Base-by-base conservation (phyloP, 2,329 filamentous ascomycete genomes). In the Botrytis squamosa region DNA sequence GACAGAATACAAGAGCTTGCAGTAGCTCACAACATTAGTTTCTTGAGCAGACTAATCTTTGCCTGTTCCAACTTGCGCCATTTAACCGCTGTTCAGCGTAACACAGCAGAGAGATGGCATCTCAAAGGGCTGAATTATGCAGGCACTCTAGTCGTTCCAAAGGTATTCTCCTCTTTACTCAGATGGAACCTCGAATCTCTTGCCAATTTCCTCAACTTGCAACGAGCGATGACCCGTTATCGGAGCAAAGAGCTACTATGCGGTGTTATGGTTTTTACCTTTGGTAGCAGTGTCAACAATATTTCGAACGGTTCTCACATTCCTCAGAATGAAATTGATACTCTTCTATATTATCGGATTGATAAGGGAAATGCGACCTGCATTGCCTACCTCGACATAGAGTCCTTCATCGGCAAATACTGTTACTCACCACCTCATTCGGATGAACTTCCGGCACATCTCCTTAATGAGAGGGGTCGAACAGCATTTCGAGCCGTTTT, bases 111-210 rank as follows among this genome's bases (percentile, higher is more conserved):
- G 16, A 10, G 3, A 25, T 3, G 2, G 22, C 6, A 16, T 1
- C 14, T 25, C 1, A 18, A 0, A 16, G 12, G 38, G 3, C 9
- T 36, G 36, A 22, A 38, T 22, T 0, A 40, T 3, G 1, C 5
- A 3, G 3, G 1, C 20, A 12, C 10, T 36, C 4, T 5, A 6
- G 2, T 8, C 8, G 4, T 38, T 62, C 22, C 8, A 7, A n/a
- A 14, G 10, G 4, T 1, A 38, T n/a, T 25, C 22, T 14, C 3
- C 20, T 14, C 1, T 14, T 25, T 62, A 16, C 33, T 62, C 33
- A 8, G 18, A 18, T 20, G 14, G 38, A 42, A 40, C 60, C 22
- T 42, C n/a, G 6, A 20, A 16, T 20, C 6, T 42, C 36, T 42
- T 40, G 5, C 16, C 25, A 29, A n/a, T 25, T 42, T 63, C 8